Evolutionary conservation across 257 asterid genomes (phyloP).

Genomic region (Penstemon davidsonii): DNA sequence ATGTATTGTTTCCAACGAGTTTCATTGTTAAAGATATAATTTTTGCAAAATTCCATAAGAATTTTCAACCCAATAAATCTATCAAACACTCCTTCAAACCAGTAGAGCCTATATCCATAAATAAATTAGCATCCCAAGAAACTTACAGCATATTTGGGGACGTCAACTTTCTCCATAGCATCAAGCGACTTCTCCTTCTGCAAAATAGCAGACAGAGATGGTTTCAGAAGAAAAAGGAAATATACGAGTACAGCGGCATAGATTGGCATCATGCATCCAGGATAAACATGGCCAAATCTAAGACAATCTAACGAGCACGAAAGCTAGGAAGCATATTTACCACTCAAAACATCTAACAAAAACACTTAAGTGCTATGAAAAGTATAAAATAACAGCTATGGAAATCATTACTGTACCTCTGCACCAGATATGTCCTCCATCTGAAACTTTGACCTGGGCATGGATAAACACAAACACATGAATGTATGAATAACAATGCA

Average conservation of each 20-base stretch:
- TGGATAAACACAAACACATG: not conserved
- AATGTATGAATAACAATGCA: not conserved
- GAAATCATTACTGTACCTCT: conserved; percentile 1
- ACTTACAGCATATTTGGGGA: conserved; percentile 90
- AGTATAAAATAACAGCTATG: too few relatives aligned
- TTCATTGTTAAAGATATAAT: conserved; percentile 1
- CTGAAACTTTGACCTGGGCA: conserved; percentile 12
- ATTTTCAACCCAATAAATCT: conserved; percentile 18
- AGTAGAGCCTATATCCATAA: conserved; percentile 18
- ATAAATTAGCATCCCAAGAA: conserved; percentile 20
- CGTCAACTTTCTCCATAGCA: conserved; percentile 46
- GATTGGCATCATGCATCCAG: not conserved
- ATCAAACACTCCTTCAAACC: not conserved
- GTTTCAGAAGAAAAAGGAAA: conserved; percentile 23
- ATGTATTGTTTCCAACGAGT: not conserved
- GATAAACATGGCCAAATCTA: not conserved
- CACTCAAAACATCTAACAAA: not conserved
- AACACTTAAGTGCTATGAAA: not conserved
- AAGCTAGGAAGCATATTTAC: not conserved
- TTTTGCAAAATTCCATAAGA: not conserved
- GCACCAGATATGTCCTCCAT: not conserved
- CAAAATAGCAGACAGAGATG: conserved; percentile 26
- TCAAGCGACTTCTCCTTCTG: conserved; percentile 50
- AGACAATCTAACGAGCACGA: not conserved
- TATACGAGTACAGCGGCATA: conserved; percentile 5